Conservation (phyloP, 768 basidiomycete genomes). For the Hortiboletus flavorubellus region DNA sequence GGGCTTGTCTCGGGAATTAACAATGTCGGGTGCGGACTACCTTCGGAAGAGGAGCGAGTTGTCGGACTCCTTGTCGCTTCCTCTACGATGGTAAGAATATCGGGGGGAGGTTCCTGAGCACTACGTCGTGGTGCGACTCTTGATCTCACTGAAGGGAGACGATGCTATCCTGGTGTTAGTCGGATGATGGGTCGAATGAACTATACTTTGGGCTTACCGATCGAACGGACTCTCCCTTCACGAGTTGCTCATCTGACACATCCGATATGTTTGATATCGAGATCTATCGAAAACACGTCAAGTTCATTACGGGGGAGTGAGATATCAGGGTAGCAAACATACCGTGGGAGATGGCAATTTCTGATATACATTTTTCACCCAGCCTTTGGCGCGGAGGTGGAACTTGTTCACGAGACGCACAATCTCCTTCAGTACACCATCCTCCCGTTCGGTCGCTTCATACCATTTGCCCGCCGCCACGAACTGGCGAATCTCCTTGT, state of each 20-base stretch:
- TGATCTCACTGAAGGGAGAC: background rate
- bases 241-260: background rate
- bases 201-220: background rate
- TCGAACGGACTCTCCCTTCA: background rate
- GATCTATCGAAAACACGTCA: background rate
- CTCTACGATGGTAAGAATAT: constrained; percentile 9
- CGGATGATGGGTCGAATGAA: background rate
- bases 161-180: background rate
- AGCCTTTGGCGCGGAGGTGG: background rate
- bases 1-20: background rate
- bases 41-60: background rate
- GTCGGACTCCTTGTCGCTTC: constrained; percentile 2
- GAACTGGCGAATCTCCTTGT: background rate
- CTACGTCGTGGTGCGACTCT: background rate
- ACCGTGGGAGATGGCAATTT: background rate
- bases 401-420: constrained; percentile 2
- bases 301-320: background rate
- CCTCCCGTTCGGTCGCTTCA: background rate
- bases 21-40: background rate
- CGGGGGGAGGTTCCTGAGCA: background rate
- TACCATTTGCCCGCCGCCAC: background rate
- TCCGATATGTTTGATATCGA: background rate
- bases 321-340: background rate
- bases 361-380: background rate
- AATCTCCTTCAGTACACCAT: background rate